phyloP scores from a whole-genome alignment of 2,329 filamentous ascomycete species.

The Fusarium napiforme region DNA sequence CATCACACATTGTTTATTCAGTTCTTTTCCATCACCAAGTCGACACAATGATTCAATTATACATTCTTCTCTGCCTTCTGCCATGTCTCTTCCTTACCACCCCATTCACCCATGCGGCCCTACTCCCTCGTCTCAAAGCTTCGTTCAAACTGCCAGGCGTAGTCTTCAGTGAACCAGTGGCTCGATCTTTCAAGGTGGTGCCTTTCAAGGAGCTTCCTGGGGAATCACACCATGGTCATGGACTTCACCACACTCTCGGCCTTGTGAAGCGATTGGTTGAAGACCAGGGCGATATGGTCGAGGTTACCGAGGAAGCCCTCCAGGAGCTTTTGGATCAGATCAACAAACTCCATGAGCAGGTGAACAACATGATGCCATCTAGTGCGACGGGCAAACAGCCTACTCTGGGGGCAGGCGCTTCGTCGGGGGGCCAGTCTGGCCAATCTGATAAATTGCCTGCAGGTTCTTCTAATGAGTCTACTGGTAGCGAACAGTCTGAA shows the following conservation, averaged over 20 bases:
- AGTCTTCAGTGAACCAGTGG: constrained; percentile 12
- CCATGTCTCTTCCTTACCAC: constrained; percentile 19
- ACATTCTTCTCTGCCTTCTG: constrained; percentile 34
- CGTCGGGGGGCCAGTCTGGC: constrained; percentile 24
- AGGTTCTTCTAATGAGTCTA: constrained; percentile 9
- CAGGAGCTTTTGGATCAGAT: constrained; percentile 46
- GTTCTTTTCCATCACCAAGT: constrained; percentile 1
- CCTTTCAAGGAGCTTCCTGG: constrained; percentile 21
- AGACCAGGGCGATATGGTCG: constrained; percentile 37
- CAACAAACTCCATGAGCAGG: constrained; percentile 43
- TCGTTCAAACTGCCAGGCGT: constrained; percentile 17
- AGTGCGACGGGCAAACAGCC: constrained; percentile 12
- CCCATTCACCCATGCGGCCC: constrained; percentile 15
- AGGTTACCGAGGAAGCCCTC: constrained; percentile 41
- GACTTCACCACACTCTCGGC: constrained; percentile 26
- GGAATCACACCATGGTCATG: constrained; percentile 10
- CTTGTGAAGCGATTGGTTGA: constrained; percentile 43
- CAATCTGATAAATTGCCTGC: constrained; percentile 16
- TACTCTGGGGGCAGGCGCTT: constrained; percentile 2
- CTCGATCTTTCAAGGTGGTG: constrained; percentile 9
- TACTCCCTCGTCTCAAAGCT: constrained; percentile 13
- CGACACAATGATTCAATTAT: constrained; percentile 39
- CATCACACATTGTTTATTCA: constrained; percentile 8
- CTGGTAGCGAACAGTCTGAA: background rate
- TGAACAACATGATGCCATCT: constrained; percentile 42